Percentiles rank a stretch among this genome's conserved stretches.
phyloP scores from a whole-genome alignment of 805 yeast species.

The Cyberlindnera americana region DNA sequence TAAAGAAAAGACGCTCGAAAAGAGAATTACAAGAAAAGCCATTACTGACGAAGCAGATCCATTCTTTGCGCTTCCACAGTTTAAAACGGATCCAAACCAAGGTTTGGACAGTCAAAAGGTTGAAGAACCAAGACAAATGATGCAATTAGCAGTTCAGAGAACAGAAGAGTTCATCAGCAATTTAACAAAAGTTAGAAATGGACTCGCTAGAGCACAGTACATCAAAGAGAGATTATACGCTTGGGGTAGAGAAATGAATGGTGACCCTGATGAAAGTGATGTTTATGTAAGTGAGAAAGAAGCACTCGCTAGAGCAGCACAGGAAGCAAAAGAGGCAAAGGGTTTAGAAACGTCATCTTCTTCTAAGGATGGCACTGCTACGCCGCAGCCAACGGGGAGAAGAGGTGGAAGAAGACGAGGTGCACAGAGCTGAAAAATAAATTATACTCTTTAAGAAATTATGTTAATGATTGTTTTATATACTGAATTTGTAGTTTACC shows the following conservation, averaged over 20 bases:
- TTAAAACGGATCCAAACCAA: conserved; percentile 39
- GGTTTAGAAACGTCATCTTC: conserved; percentile 10
- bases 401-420: conserved; percentile 23
- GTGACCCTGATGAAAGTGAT: conserved; percentile 47
- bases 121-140: conserved; percentile 67
- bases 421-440: neutral
- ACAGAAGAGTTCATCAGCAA: conserved; percentile 84
- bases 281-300: conserved; percentile 33
- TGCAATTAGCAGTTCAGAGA: conserved; percentile 76
- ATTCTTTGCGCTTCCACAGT: conserved; percentile 62
- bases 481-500: conserved; percentile 27
- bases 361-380: conserved; percentile 7
- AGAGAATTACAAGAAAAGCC: conserved; percentile 29
- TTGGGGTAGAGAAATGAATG: conserved; percentile 88
- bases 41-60: conserved; percentile 44
- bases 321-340: conserved; percentile 18
- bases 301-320: conserved; percentile 19
- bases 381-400: conserved; percentile 19
- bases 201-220: conserved; percentile 74
- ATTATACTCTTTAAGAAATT: neutral
- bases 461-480: neutral
- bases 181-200: conserved; percentile 67
- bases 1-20: conserved; percentile 23
- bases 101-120: conserved; percentile 55
- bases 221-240: conserved; percentile 63